phyloP scores from a whole-genome alignment of 1,139 yeast species.

The Geotrichum histeridarum region DNA sequence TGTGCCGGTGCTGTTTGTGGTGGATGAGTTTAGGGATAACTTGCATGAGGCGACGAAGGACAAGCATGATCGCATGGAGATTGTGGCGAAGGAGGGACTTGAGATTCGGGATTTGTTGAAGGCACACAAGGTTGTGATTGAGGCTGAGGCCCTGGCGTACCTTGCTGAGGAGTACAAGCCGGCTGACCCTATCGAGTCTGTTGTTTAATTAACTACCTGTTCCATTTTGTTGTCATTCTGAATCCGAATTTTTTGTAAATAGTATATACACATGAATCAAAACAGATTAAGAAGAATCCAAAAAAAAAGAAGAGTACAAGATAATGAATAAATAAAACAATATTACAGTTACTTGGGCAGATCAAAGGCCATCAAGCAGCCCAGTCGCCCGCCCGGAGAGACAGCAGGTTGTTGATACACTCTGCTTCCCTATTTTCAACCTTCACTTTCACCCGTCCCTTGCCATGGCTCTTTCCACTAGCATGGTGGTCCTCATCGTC shows the following conservation, averaged over 20 bases:
- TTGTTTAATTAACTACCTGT: constrained; percentile 8
- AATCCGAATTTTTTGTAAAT: not conserved
- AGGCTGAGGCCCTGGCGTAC: constrained; percentile 63
- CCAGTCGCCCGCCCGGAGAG: constrained; percentile 19
- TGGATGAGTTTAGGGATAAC: constrained; percentile 49
- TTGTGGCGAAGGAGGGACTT: constrained; percentile 69
- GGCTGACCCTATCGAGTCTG: constrained; percentile 17
- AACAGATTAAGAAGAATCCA: not conserved
- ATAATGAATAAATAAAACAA: not conserved
- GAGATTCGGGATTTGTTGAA: constrained; percentile 80
- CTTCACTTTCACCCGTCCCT: not conserved
- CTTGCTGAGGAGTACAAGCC: constrained; percentile 28
- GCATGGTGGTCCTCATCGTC: not conserved
- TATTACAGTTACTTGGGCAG: not conserved
- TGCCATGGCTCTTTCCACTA: not conserved
- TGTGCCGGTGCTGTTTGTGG: constrained; percentile 63
- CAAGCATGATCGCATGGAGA: constrained; percentile 52
- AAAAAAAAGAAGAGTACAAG: not conserved
- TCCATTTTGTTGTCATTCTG: not conserved
- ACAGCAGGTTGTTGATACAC: constrained; percentile 19
- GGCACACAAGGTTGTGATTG: constrained; percentile 74
- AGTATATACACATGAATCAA: not conserved
- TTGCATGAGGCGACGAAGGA: constrained; percentile 49
- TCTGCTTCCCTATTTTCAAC: constrained; percentile 18
- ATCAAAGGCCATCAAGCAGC: not conserved